phyloP scores from a whole-genome alignment of 139 green algal genomes.

The Volvox africanus region DNA sequence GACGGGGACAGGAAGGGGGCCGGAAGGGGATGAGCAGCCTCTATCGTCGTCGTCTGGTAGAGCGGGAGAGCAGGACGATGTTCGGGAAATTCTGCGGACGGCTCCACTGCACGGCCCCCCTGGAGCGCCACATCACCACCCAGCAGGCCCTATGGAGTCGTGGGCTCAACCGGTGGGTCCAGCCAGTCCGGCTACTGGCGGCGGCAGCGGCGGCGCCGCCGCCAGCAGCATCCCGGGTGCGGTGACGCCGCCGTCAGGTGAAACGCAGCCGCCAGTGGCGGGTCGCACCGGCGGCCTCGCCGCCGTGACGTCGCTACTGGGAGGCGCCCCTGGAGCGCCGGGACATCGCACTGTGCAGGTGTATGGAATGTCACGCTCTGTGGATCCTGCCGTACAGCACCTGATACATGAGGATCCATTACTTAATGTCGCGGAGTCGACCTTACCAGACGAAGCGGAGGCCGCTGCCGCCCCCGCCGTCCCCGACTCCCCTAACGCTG shows the following conservation, averaged over 20 bases:
- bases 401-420: conserved; percentile 22
- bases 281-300: background rate
- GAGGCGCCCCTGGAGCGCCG: background rate
- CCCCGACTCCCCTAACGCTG: no score
- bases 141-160: background rate
- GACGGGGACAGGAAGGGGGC: no score
- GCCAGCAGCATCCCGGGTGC: background rate
- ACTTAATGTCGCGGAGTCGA: no score
- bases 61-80: no score
- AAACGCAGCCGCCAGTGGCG: background rate
- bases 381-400: conserved; percentile 16
- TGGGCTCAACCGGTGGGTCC: conserved; percentile 6
- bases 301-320: background rate
- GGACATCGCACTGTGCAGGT: background rate
- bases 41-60: no score
- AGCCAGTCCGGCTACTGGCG: background rate
- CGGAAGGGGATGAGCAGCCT: no score
- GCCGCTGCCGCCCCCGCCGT: no score
- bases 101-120: background rate
- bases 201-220: background rate
- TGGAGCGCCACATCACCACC: background rate
- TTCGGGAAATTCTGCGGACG: no score
- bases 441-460: no score
- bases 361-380: background rate
- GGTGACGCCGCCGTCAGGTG: background rate